Evolutionary conservation across 192 early-diverging fungal species (phyloP).

Genomic region (Mortierella antarctica): DNA sequence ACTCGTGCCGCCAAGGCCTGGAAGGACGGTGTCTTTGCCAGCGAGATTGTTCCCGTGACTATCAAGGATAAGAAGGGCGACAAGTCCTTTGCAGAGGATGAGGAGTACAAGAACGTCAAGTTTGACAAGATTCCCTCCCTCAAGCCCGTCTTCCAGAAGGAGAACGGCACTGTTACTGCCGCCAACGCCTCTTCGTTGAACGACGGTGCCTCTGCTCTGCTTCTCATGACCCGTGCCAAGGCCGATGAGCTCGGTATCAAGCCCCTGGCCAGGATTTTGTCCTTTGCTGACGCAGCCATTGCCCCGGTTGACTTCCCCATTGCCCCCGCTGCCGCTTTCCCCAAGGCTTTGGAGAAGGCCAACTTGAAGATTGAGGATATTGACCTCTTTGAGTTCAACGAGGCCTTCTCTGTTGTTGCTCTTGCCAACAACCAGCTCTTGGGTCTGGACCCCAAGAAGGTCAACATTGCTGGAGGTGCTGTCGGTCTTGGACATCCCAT

Average conservation of each 20-base stretch:
- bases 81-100: constrained; percentile 81
- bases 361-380: constrained; percentile 86
- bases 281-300: constrained; percentile 91
- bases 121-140: constrained; percentile 88
- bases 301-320: constrained; percentile 95
- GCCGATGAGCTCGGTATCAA: constrained; percentile 81
- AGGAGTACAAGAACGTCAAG: constrained; percentile 95
- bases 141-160: constrained; percentile 87
- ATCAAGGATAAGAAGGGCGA: constrained; percentile 89
- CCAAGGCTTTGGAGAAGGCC: constrained; percentile 91
- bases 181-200: constrained; percentile 96
- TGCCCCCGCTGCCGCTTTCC: constrained; percentile 92
- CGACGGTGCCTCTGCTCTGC: constrained; percentile 94
- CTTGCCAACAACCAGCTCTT: constrained; percentile 91
- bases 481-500: constrained; percentile 86
- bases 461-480: constrained; percentile 87
- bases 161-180: constrained; percentile 88
- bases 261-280: constrained; percentile 89
- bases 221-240: constrained; percentile 82
- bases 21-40: constrained; percentile 83
- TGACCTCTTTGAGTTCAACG: constrained; percentile 95
- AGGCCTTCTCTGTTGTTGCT: constrained; percentile 95
- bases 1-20: constrained; percentile 89
- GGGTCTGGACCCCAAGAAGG: constrained; percentile 73
- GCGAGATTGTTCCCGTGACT: constrained; percentile 87